phyloP scores from a whole-genome alignment of 2,329 filamentous ascomycete genomes.

The Fusarium sp. region DNA sequence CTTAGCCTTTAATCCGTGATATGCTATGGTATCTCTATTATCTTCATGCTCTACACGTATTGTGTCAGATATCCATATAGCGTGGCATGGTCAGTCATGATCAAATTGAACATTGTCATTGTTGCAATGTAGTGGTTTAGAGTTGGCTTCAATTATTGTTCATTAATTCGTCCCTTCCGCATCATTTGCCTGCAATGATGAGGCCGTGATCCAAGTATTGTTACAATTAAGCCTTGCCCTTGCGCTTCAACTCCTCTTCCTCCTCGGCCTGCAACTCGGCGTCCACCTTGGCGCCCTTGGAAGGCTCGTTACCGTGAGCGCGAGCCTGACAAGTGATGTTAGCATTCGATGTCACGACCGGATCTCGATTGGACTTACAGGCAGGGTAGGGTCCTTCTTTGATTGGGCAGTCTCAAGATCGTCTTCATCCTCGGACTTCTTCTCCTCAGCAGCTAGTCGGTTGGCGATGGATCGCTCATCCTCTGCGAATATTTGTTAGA shows the following conservation, averaged over 20 bases:
- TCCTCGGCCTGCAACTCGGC: constrained; percentile 76
- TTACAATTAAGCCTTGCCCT: constrained; percentile 55
- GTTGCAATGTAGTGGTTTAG: background rate
- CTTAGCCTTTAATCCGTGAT: background rate
- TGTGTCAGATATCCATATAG: background rate
- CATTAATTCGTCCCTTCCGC: constrained; percentile 30
- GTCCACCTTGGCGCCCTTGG: constrained; percentile 77
- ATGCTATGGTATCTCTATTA: background rate
- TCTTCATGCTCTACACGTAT: background rate
- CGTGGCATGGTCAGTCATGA: background rate
- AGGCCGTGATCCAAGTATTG: constrained; percentile 10
- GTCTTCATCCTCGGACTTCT: constrained; percentile 59
- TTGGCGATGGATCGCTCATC: constrained; percentile 79
- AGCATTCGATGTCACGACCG: constrained; percentile 1
- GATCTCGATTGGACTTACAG: constrained; percentile 55
- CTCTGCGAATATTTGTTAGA: constrained; percentile 58
- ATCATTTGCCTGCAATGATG: constrained; percentile 12
- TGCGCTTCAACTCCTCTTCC: constrained; percentile 70
- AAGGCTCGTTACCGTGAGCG: constrained; percentile 78
- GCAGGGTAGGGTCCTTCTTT: constrained; percentile 71
- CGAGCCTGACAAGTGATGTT: constrained; percentile 61
- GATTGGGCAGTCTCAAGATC: constrained; percentile 54
- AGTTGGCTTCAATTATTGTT: constrained; percentile 2
- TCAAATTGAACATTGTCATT: background rate
- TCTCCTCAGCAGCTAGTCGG: constrained; percentile 72